Conservation (phyloP, 352 stramenopile species). For the Pythium myriotylum region DNA sequence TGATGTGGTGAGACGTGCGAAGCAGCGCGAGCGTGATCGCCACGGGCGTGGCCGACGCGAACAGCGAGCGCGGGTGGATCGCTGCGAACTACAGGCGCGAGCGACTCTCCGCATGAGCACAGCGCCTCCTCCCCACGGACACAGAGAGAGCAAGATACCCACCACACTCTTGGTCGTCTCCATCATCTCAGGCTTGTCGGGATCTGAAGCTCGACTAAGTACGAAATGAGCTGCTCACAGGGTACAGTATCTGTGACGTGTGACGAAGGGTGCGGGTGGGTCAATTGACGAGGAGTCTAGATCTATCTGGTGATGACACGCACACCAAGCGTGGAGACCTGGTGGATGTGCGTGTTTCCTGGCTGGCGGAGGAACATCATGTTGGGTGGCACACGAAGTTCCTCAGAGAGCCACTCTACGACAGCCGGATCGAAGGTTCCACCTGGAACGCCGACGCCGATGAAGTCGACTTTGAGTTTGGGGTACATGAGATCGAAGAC, state of each 20-base stretch:
- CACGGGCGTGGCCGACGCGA: slow-evolving; percentile 55
- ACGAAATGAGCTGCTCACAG: slow-evolving; percentile 18
- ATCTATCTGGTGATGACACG: slow-evolving; percentile 84
- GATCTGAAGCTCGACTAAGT: slow-evolving; percentile 18
- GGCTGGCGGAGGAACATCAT: slow-evolving; percentile 95
- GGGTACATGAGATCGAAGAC: slow-evolving; percentile 92
- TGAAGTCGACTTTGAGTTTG: slow-evolving; percentile 91
- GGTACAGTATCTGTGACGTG: slow-evolving; percentile 14
- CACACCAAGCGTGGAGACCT: slow-evolving; percentile 84
- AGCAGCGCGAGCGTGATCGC: slow-evolving; percentile 60
- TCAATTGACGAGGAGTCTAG: slow-evolving; percentile 3
- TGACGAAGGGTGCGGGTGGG: slow-evolving; percentile 1
- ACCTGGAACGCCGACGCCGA: slow-evolving; percentile 60
- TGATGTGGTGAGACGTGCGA: slow-evolving; percentile 27
- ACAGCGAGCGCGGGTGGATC: slow-evolving; percentile 59
- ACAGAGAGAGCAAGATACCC: slow-evolving; percentile 9
- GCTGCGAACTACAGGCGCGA: slow-evolving; percentile 35
- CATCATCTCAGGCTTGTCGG: slow-evolving; percentile 29
- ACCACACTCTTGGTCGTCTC: slow-evolving; percentile 67
- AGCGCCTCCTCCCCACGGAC: neutral
- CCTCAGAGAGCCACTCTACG: slow-evolving; percentile 85
- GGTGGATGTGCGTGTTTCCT: slow-evolving; percentile 88
- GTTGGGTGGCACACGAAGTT: slow-evolving; percentile 82
- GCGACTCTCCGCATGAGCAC: neutral
- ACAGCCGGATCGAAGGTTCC: slow-evolving; percentile 72